A percentile compares a stretch with the other conserved stretches of the same genome.
Conservation (phyloP, 257 asterid species). For the Pogostemon cablin region DNA sequence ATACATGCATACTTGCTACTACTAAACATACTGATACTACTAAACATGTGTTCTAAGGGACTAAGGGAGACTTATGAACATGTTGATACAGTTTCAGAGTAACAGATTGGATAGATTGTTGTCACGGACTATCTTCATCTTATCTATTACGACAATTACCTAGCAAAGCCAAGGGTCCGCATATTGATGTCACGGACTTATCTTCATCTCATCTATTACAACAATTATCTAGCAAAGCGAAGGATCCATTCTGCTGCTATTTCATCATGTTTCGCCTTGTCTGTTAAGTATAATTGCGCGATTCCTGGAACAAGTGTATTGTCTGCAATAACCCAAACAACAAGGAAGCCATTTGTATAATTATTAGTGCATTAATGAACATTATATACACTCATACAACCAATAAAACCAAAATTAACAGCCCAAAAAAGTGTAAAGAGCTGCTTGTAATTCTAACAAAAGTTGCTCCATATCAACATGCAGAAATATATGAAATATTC, state of each 20-base stretch:
- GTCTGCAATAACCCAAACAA: slow-evolving; percentile 52
- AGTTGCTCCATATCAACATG: background rate
- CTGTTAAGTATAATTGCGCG: slow-evolving; percentile 70
- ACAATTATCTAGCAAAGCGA: slow-evolving; percentile 66
- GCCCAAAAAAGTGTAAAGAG: background rate
- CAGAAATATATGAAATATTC: too few species aligned
- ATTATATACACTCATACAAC: background rate
- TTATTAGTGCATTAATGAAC: background rate
- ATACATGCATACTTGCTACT: too few species aligned
- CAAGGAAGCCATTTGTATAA: background rate
- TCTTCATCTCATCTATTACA: background rate
- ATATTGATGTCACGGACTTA: too few species aligned
- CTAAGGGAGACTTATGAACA: too few species aligned
- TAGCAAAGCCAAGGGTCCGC: too few species aligned
- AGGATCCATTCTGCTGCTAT: slow-evolving; percentile 84
- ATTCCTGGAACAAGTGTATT: slow-evolving; percentile 84
- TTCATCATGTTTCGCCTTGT: slow-evolving; percentile 75
- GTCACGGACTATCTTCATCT: too few species aligned
- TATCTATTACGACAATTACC: too few species aligned
- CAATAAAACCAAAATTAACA: background rate
- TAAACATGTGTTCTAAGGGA: too few species aligned
- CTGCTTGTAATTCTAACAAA: background rate
- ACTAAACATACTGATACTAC: too few species aligned
- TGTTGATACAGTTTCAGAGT: too few species aligned
- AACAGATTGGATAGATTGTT: too few species aligned